A percentile compares a stretch with the other conserved stretches of the same genome.
Evolutionary conservation across 208 protist genomes (phyloP).

Genomic region (Wallacemonas sp.): DNA sequence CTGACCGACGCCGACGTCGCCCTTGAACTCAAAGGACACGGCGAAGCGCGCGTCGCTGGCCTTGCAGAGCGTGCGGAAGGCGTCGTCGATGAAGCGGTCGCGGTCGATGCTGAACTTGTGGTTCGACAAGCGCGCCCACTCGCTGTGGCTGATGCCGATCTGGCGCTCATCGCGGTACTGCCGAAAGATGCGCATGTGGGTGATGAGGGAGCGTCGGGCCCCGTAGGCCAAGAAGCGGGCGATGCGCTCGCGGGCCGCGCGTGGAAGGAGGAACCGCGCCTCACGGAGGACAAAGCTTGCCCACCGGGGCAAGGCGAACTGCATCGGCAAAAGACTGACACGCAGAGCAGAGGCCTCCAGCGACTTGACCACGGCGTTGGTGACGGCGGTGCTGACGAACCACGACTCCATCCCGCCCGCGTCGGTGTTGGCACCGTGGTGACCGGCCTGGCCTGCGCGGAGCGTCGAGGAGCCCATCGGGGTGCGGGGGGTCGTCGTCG

Average conservation of each 20-base stretch:
- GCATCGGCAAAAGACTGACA: conserved; percentile 69
- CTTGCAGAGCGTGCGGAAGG: conserved; percentile 68
- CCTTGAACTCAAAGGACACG: conserved; percentile 88
- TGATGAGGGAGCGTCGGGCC: conserved; percentile 66
- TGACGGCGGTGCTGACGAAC: conserved; percentile 61
- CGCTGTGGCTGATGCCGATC: conserved; percentile 48
- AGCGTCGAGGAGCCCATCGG: too few relatives aligned
- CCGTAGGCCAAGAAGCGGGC: conserved; percentile 81
- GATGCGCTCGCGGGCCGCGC: conserved; percentile 52
- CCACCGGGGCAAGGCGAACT: conserved; percentile 82
- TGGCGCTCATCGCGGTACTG: conserved; percentile 44
- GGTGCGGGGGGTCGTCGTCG: too few relatives aligned
- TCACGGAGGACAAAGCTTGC: conserved; percentile 74
- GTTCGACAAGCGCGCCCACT: conserved; percentile 74
- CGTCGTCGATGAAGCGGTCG: conserved; percentile 56
- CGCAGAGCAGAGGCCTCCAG: conserved; percentile 79
- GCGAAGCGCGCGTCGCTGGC: conserved; percentile 65
- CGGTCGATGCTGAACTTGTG: conserved; percentile 86
- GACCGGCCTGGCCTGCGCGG: too few relatives aligned
- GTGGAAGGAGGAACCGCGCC: conserved; percentile 71
- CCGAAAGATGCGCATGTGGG: conserved; percentile 60
- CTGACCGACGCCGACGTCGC: conserved; percentile 86
- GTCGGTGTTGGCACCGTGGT: conserved; percentile 11
- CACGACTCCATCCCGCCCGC: conserved; percentile 21
- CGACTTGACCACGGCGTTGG: conserved; percentile 53